A percentile compares a stretch with the other conserved stretches of the same genome.
phyloP scores from a whole-genome alignment of 768 basidiomycete species.

The Omphalotus guepiniiformis region DNA sequence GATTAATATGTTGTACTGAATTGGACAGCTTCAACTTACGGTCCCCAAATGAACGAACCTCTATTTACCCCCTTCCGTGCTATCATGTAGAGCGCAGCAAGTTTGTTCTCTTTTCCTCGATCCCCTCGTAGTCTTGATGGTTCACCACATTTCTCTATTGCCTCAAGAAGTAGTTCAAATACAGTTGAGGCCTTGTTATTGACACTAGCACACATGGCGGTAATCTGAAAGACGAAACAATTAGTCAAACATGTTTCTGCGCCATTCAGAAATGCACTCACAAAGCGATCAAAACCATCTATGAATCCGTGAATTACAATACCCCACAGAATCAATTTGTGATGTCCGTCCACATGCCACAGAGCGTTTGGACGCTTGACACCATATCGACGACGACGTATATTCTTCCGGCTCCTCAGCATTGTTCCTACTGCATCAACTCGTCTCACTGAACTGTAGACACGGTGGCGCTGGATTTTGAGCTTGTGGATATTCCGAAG shows the following conservation, averaged over 20 bases:
- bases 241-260: neutral
- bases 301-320: constrained; percentile 25
- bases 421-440: constrained; percentile 20
- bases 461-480: constrained; percentile 16
- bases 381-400: constrained; percentile 13
- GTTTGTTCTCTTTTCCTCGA: constrained; percentile 31
- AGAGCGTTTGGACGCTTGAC: constrained; percentile 19
- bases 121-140: constrained; percentile 31
- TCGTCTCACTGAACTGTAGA: constrained; percentile 14
- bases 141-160: constrained; percentile 16
- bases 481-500: constrained; percentile 15
- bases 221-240: constrained; percentile 16
- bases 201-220: constrained; percentile 19
- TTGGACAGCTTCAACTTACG: constrained; percentile 11
- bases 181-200: constrained; percentile 27
- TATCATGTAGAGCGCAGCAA: constrained; percentile 32
- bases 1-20: neutral
- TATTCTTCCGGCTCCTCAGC: constrained; percentile 12
- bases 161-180: constrained; percentile 20
- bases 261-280: neutral
- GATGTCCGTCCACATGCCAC: constrained; percentile 24
- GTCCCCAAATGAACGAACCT: constrained; percentile 32
- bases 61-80: constrained; percentile 22
- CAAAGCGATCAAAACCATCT: constrained; percentile 26
- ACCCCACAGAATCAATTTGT: constrained; percentile 25